Evolutionary conservation across 768 basidiomycete species (phyloP).

Genomic region (Erythrobasidium yunnanense): DNA sequence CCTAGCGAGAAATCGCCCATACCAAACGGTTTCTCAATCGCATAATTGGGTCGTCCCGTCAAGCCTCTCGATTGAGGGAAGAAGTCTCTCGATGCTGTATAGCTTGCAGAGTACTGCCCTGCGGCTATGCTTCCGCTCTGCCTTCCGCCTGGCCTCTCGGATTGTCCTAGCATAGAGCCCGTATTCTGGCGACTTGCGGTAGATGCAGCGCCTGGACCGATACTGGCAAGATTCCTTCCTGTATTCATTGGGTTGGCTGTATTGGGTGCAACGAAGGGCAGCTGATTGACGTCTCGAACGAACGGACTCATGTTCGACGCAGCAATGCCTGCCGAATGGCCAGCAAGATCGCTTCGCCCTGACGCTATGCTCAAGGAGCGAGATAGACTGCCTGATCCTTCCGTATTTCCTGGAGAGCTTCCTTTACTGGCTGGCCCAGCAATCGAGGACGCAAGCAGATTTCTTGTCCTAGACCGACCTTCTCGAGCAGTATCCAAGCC

Average conservation of each 20-base stretch:
- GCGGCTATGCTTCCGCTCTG: background rate
- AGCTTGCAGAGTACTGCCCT: background rate
- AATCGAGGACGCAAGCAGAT: background rate
- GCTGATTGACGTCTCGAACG: background rate
- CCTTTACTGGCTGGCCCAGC: background rate
- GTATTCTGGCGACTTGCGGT: no score
- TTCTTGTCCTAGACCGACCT: background rate
- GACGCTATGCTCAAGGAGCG: constrained; percentile 20
- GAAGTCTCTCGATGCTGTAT: background rate
- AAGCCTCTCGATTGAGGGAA: background rate
- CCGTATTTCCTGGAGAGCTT: background rate
- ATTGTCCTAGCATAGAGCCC: no score
- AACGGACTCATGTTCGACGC: constrained; percentile 18
- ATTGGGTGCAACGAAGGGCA: background rate
- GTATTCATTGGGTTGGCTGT: background rate
- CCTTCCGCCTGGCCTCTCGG: no score
- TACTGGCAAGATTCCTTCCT: no score
- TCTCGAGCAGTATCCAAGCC: background rate
- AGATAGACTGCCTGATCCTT: background rate
- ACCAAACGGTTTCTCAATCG: background rate
- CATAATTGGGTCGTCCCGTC: background rate
- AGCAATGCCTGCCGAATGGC: background rate
- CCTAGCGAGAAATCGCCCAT: background rate
- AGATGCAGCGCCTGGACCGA: no score
- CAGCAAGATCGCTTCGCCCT: background rate